A percentile compares a stretch with the other conserved stretches of the same genome.
These are phyloP conservation scores for Peronospora destructor DNA, from an alignment of 352 stramenopile species.

Conservation along the genomic window DNA sequence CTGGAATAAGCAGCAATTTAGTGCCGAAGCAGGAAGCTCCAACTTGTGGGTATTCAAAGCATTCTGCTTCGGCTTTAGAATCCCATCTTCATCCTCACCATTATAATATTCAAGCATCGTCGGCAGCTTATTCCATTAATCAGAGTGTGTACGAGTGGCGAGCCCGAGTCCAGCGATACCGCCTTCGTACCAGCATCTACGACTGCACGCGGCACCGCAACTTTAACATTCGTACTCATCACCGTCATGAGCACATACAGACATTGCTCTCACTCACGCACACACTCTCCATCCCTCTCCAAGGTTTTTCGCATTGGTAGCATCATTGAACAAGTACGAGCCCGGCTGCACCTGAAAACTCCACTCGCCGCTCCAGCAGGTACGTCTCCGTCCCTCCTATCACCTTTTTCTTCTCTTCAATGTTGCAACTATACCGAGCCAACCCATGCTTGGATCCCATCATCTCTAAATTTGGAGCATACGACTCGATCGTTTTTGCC, in stretches of 20 bases:
- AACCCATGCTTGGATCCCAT: constrained; percentile 59
- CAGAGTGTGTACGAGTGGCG: constrained; percentile 42
- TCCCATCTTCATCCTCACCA: constrained; percentile 64
- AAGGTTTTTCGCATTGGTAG: constrained; percentile 56
- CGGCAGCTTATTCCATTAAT: constrained; percentile 31
- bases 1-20: constrained; percentile 54
- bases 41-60: constrained; percentile 11
- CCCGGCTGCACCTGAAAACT: constrained; percentile 72
- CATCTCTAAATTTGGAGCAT: constrained; percentile 26
- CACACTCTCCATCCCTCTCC: constrained; percentile 31
- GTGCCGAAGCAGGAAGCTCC: constrained; percentile 44
- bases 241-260: constrained; percentile 68
- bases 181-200: constrained; percentile 75
- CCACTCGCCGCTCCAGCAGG: constrained; percentile 41
- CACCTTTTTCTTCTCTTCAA: constrained; percentile 40
- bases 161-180: constrained; percentile 56
- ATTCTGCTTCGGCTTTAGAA: constrained; percentile 30
- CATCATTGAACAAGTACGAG: constrained; percentile 75
- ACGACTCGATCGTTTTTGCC: constrained; percentile 28
- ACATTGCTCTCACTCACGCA: constrained; percentile 50
- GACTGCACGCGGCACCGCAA: constrained; percentile 35
- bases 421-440: constrained; percentile 63
- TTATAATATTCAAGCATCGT: constrained; percentile 44
- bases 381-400: constrained; percentile 70
- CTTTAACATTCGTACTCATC: constrained; percentile 44